These are phyloP conservation scores for Aurifilum marmelostoma DNA, from an alignment of 2,329 filamentous ascomycete genomes.

Conservation along the genomic window DNA sequence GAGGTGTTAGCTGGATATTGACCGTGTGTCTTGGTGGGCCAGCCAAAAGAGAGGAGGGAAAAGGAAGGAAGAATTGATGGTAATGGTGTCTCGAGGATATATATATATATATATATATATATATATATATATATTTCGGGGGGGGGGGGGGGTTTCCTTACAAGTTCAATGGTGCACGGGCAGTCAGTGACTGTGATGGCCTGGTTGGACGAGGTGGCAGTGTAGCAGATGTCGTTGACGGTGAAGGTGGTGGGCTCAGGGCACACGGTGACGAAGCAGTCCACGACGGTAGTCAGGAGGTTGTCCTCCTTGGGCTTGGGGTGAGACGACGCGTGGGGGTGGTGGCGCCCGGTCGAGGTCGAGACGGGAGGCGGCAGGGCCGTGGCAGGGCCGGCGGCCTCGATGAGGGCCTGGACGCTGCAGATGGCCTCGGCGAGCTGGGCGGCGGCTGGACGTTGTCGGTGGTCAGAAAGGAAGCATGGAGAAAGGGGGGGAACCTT, in stretches of 20 bases:
- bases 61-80: not conserved
- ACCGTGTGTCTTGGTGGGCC: not conserved
- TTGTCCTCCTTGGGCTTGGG: not conserved
- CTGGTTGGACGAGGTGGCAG: slow-evolving; percentile 51
- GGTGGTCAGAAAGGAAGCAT: not conserved
- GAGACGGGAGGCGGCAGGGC: not conserved
- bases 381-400: too few species aligned
- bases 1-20: not conserved
- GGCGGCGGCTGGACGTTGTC: not conserved
- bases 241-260: slow-evolving; percentile 54
- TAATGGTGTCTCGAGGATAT: too few species aligned
- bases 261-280: slow-evolving; percentile 46
- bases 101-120: too few species aligned
- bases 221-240: slow-evolving; percentile 55
- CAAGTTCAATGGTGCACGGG: slow-evolving; percentile 49
- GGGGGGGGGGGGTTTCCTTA: slow-evolving; percentile 17
- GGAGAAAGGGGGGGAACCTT: too few species aligned
- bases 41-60: not conserved
- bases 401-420: not conserved
- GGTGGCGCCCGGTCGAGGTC: not conserved
- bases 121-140: too few species aligned
- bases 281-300: slow-evolving; percentile 39
- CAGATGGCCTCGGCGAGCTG: not conserved
- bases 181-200: slow-evolving; percentile 56
- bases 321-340: not conserved